Evolutionary conservation across 2,329 filamentous ascomycete genomes (phyloP).

Genomic region (Verticillium alfalfae): DNA sequence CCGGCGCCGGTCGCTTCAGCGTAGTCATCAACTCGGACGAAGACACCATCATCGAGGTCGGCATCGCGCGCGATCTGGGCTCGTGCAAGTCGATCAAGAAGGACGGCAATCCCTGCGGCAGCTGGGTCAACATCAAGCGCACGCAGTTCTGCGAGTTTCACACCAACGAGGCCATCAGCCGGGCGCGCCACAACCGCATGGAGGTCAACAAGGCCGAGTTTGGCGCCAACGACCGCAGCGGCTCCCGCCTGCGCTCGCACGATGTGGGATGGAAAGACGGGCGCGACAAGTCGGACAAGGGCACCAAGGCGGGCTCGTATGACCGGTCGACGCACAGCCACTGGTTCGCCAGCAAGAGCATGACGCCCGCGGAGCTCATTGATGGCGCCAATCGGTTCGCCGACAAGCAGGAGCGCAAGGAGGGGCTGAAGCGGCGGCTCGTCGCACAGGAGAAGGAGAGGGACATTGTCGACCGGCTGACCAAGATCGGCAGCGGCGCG

Average conservation of each 20-base stretch:
- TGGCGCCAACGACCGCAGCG: slow-evolving; percentile 43
- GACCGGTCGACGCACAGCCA: slow-evolving; percentile 54
- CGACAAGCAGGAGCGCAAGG: slow-evolving; percentile 57
- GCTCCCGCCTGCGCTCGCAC: slow-evolving; percentile 9
- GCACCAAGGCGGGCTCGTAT: slow-evolving; percentile 34
- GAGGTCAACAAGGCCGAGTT: slow-evolving; percentile 57
- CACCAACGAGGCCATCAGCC: slow-evolving; percentile 73
- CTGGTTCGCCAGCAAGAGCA: slow-evolving; percentile 45
- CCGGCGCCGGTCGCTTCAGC: slow-evolving; percentile 78
- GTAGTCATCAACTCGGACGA: slow-evolving; percentile 79
- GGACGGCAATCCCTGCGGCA: slow-evolving; percentile 72
- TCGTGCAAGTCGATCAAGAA: slow-evolving; percentile 83
- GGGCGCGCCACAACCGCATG: slow-evolving; percentile 59
- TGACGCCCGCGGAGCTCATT: slow-evolving; percentile 55
- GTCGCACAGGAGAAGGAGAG: slow-evolving; percentile 66
- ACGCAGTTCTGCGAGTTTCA: slow-evolving; percentile 94
- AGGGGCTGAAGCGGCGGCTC: slow-evolving; percentile 59
- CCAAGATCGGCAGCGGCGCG: slow-evolving; percentile 56
- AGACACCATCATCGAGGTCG: slow-evolving; percentile 87
- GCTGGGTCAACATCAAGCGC: slow-evolving; percentile 83
- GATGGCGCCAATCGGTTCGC: slow-evolving; percentile 59
- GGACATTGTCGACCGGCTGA: slow-evolving; percentile 64
- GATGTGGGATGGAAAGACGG: slow-evolving; percentile 15
- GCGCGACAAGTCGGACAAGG: slow-evolving; percentile 22
- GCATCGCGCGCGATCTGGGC: slow-evolving; percentile 75